These are phyloP conservation scores for Fusarium sterilihyphosum DNA, from an alignment of 2,329 filamentous ascomycete genomes.

Conservation along the genomic window DNA sequence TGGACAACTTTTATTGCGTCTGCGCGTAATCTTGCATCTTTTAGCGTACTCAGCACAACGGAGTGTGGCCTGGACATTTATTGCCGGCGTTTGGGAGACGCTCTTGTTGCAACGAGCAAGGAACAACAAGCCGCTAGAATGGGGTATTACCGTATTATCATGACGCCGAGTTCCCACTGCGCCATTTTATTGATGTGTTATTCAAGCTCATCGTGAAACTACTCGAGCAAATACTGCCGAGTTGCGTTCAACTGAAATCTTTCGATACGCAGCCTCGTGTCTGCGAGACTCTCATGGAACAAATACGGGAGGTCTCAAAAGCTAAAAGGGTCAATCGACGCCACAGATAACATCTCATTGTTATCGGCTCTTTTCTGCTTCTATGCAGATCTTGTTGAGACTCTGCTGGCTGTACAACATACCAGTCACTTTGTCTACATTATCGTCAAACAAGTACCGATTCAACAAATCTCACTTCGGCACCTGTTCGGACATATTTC, in stretches of 20 bases:
- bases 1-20: neutral
- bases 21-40: neutral
- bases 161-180: neutral
- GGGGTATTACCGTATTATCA: neutral
- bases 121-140: neutral
- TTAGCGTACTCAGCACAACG: neutral
- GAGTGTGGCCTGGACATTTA: neutral
- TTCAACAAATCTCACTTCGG: neutral
- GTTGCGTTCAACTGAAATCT: too few species aligned
- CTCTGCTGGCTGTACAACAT: neutral
- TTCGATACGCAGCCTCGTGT: neutral
- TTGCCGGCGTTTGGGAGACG: neutral
- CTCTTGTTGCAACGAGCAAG: neutral
- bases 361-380: neutral
- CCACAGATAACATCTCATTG: fast-evolving
- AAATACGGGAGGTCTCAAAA: neutral
- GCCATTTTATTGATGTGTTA: neutral
- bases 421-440: neutral
- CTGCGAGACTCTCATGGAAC: neutral
- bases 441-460: neutral
- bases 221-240: neutral
- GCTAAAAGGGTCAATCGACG: neutral
- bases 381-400: neutral
- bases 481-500: neutral
- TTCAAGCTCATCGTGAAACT: neutral